Evolutionary conservation across 768 basidiomycete genomes (phyloP).

Genomic region (Candolleomyces eurysporus): DNA sequence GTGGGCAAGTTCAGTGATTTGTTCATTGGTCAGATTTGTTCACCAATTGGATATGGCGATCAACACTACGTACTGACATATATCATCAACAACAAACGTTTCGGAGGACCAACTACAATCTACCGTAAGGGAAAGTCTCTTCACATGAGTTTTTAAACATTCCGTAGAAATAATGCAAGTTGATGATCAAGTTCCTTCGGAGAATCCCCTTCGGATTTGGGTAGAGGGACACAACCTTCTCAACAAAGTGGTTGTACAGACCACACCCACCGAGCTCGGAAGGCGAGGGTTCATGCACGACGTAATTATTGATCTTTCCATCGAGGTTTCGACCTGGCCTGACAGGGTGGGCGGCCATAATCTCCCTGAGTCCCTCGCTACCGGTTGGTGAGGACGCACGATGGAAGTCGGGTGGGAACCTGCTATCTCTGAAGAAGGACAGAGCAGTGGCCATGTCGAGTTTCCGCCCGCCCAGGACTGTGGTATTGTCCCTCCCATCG

Average conservation of each 20-base stretch:
- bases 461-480: constrained; percentile 2
- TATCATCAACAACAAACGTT: no score
- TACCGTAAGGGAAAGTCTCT: constrained; percentile 13
- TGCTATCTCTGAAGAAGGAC: constrained; percentile 16
- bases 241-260: constrained; percentile 16
- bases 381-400: constrained; percentile 8
- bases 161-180: constrained; percentile 5
- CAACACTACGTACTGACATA: no score
- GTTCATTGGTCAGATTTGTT: no score
- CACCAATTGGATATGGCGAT: no score
- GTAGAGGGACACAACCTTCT: constrained; percentile 13
- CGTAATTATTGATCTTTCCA: constrained; percentile 12
- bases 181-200: constrained; percentile 11
- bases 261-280: constrained; percentile 9
- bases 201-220: constrained; percentile 16
- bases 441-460: constrained; percentile 13
- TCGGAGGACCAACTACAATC: background rate
- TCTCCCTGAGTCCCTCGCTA: background rate
- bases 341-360: constrained; percentile 9
- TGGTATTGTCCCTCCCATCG: constrained; percentile 11
- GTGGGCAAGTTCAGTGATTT: no score
- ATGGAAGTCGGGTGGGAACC: constrained; percentile 16
- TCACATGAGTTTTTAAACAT: background rate
- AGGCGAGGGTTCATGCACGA: constrained; percentile 10
- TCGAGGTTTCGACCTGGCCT: constrained; percentile 11